These are phyloP conservation scores for Ceratocystis ficicola DNA, from an alignment of 2,329 filamentous ascomycete genomes.

Conservation along the genomic window DNA sequence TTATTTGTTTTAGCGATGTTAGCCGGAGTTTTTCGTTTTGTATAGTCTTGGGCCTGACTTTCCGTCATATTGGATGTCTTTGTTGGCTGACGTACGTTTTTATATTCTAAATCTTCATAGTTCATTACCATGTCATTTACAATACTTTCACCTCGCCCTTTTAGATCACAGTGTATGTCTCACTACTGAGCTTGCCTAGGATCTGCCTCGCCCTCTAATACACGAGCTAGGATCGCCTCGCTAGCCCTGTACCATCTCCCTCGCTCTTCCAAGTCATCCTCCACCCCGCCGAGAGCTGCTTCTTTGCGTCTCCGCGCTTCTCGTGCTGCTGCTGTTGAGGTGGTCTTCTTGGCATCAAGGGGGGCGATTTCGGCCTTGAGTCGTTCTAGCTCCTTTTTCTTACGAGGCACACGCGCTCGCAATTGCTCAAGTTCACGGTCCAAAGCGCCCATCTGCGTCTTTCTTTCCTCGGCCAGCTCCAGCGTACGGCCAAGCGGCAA, in stretches of 20 bases:
- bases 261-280: slow-evolving; percentile 62
- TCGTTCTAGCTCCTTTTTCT: slow-evolving; percentile 54
- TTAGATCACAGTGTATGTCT: not conserved
- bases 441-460: slow-evolving; percentile 42
- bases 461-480: slow-evolving; percentile 40
- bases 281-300: slow-evolving; percentile 45
- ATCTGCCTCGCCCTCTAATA: slow-evolving; percentile 9
- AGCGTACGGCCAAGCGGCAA: slow-evolving; percentile 47
- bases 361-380: slow-evolving; percentile 55
- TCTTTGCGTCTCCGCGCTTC: slow-evolving; percentile 60
- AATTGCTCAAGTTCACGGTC: slow-evolving; percentile 53
- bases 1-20: not conserved
- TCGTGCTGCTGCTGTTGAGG: slow-evolving; percentile 52
- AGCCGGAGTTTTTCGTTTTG: not conserved
- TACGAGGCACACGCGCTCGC: slow-evolving; percentile 50
- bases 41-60: not conserved
- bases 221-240: slow-evolving; percentile 46
- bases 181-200: not conserved
- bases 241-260: slow-evolving; percentile 63
- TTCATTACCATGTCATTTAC: not conserved
- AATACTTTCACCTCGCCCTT: not conserved
- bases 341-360: slow-evolving; percentile 54
- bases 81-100: not conserved
- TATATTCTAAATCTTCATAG: not conserved
- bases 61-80: not conserved